Percentiles rank a stretch among this genome's conserved stretches.
phyloP scores from a whole-genome alignment of 331 rosid genomes.

The Stylosanthes scabra region DNA sequence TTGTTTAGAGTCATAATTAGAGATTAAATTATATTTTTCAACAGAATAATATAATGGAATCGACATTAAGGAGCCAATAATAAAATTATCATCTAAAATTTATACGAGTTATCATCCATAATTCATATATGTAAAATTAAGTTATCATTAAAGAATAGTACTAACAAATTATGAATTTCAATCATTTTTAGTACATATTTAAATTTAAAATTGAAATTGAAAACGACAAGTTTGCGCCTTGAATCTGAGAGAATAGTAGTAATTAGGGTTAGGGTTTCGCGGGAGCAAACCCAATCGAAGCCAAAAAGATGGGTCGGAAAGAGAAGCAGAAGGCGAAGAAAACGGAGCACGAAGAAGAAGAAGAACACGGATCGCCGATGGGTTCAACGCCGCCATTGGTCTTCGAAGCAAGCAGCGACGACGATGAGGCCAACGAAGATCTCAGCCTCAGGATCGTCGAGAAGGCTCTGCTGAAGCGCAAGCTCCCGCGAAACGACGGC shows the following conservation, averaged over 20 bases:
- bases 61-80: no score
- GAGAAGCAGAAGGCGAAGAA: constrained; percentile 50
- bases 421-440: constrained; percentile 70
- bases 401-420: constrained; percentile 36
- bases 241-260: background rate
- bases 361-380: constrained; percentile 37
- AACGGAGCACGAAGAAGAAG: constrained; percentile 39
- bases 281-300: background rate
- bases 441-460: constrained; percentile 62
- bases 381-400: constrained; percentile 18
- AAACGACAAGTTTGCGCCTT: background rate
- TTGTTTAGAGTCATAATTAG: no score
- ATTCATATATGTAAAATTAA: no score
- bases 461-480: constrained; percentile 53
- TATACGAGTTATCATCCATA: no score
- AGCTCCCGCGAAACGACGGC: background rate
- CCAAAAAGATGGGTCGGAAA: constrained; percentile 49
- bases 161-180: no score
- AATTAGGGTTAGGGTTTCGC: constrained; percentile 29
- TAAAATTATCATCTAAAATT: no score
- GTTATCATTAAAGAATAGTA: no score
- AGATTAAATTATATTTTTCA: no score
- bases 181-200: background rate
- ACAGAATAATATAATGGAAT: no score
- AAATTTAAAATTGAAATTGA: no score